Base-by-base conservation (phyloP, 768 basidiomycete genomes). In the Tricholoma flavovirens region DNA sequence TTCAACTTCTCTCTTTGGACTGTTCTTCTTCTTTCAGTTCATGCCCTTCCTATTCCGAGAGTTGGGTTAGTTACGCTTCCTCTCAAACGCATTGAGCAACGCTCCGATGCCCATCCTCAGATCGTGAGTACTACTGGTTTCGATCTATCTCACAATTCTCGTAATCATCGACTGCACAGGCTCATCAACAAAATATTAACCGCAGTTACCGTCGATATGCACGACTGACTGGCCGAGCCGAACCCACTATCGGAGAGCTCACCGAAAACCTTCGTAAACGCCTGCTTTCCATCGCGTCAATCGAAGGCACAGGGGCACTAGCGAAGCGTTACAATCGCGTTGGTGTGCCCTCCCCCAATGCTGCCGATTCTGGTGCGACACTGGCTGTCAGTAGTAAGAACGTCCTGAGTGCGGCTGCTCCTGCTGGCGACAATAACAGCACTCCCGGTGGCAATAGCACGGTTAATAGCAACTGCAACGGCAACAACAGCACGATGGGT, bases 121-220 rank as follows among this genome's bases (percentile, higher is more conserved):
- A 69, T 78, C 45, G 77, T 77, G 58, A 29, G 73, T 70, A 55
- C 32, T 15, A 36, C 53, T 22, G n/a, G n/a, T n/a, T 36, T 24
- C 54, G 36, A 29, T 21, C 38, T 43, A 35, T 38, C 26, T 35
- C 26, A 26, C 2, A 24, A 32, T 30, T 26, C 2, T 17, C 43
- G 52, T 32, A 56, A 43, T 19, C 22, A 56, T 4, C 17, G 42
- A 22, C 14, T 19, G 49, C 24, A 19, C 63, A 91, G 89, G 67
- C 78, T 45, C 69, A 84, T 32, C 87, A 90, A 67, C 88, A 86
- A 68, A 77, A 84, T 62, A 79, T 87, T 59, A 90, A 89, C 68
- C 83, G 82, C 50, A 76, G 78, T 52, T 71, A 80, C 53, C 77
- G 75, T 55, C 86, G 88, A 52, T 77, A 83, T 51, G 86, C 88